Percentiles rank a stretch among this genome's conserved stretches.
Conservation (phyloP, 192 early-diverging fungal species). For the Podila verticillata region DNA sequence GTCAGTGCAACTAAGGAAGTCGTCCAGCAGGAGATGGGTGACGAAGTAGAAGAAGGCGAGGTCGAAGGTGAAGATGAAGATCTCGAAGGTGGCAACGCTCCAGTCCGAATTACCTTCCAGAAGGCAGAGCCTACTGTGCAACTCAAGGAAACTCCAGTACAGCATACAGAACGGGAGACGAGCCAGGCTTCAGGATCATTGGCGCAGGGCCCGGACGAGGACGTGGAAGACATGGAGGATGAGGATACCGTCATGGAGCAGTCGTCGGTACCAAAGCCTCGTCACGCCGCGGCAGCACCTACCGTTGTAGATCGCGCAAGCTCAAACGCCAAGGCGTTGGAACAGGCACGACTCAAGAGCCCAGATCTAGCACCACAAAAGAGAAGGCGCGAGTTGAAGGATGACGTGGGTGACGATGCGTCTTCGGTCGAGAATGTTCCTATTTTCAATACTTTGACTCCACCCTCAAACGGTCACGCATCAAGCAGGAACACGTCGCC, state of each 20-base stretch:
- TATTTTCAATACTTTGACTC: background rate
- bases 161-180: background rate
- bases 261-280: slow-evolving; percentile 27
- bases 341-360: slow-evolving; percentile 9
- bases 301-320: background rate
- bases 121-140: background rate
- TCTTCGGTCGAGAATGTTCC: slow-evolving; percentile 10
- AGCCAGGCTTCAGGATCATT: too few relatives aligned
- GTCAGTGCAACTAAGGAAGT: background rate
- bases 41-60: slow-evolving; percentile 9
- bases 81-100: slow-evolving; percentile 26
- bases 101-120: background rate
- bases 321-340: background rate
- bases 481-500: background rate
- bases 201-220: background rate
- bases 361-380: slow-evolving; percentile 35
- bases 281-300: background rate
- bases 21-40: background rate
- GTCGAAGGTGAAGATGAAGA: slow-evolving; percentile 27
- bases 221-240: slow-evolving; percentile 18
- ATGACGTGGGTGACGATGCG: slow-evolving; percentile 27
- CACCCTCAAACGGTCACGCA: background rate
- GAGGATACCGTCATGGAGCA: slow-evolving; percentile 45
- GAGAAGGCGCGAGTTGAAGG: slow-evolving; percentile 30
- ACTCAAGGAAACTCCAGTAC: background rate